Evolutionary conservation across 2,329 filamentous ascomycete species (phyloP).

Genomic region (Leptographium galeiforme): DNA sequence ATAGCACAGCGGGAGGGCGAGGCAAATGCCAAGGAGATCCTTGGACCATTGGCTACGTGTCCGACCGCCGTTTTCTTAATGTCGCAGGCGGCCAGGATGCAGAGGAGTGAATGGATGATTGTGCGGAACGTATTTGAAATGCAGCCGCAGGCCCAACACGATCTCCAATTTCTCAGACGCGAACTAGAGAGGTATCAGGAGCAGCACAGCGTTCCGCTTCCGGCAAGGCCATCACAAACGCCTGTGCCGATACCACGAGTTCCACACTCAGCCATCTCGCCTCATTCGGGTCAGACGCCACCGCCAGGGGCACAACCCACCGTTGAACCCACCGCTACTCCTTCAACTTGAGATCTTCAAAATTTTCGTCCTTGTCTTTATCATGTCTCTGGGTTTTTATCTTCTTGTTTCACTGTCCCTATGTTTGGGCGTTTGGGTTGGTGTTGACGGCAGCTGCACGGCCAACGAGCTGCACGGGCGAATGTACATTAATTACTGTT

Average conservation of each 20-base stretch:
- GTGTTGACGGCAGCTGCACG: too few relatives aligned
- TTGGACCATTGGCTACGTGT: slow-evolving; percentile 44
- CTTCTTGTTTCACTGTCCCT: too few relatives aligned
- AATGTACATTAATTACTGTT: too few relatives aligned
- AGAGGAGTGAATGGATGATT: slow-evolving; percentile 59
- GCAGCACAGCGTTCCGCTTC: slow-evolving; percentile 1
- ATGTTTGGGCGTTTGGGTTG: too few relatives aligned
- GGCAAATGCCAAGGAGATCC: slow-evolving; percentile 7
- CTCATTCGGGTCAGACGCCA: background rate
- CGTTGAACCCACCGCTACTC: too few relatives aligned
- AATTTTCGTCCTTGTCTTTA: too few relatives aligned
- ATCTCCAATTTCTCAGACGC: slow-evolving; percentile 42
- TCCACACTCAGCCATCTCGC: slow-evolving; percentile 7
- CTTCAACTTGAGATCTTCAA: too few relatives aligned
- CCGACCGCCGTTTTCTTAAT: slow-evolving; percentile 58
- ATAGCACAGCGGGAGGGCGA: slow-evolving; percentile 9
- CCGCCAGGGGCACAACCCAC: too few relatives aligned
- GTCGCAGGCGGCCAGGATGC: slow-evolving; percentile 54
- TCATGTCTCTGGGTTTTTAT: too few relatives aligned
- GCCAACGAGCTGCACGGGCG: slow-evolving; percentile 10
- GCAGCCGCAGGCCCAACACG: slow-evolving; percentile 50
- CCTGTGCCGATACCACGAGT: slow-evolving; percentile 13
- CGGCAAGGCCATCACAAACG: slow-evolving; percentile 11
- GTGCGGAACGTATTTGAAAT: slow-evolving; percentile 54
- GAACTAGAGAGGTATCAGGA: slow-evolving; percentile 32